Conservation (phyloP, 1,284 basidiomycete species). For the Athelia sp. region DNA sequence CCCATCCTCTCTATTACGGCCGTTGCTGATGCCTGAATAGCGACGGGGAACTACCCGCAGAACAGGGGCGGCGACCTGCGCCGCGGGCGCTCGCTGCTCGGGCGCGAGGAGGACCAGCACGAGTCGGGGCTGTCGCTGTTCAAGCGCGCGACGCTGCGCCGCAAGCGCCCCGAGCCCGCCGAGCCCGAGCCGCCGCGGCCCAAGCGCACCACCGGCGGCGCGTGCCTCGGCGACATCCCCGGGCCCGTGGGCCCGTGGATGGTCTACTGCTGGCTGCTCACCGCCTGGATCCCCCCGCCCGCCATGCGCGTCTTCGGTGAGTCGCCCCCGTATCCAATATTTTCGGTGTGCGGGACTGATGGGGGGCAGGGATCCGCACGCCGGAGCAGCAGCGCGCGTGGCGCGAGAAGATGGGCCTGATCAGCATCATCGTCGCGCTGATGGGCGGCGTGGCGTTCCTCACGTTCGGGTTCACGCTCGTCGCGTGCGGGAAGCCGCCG, state of each 20-base stretch:
- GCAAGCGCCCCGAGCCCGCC: slow-evolving; percentile 54
- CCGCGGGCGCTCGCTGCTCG: slow-evolving; percentile 84
- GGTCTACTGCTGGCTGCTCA: slow-evolving; percentile 90
- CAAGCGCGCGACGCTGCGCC: slow-evolving; percentile 75
- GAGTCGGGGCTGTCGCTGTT: slow-evolving; percentile 87
- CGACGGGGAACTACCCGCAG: slow-evolving; percentile 81
- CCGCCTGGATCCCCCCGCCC: slow-evolving; percentile 76
- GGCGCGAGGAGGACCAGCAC: slow-evolving; percentile 79
- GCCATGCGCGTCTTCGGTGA: slow-evolving; percentile 44
- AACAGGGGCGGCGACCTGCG: slow-evolving; percentile 44
- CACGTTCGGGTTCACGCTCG: slow-evolving; percentile 98
- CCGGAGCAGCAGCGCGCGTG: slow-evolving; percentile 95
- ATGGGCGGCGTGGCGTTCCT: slow-evolving; percentile 97
- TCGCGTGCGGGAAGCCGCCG: slow-evolving; percentile 85
- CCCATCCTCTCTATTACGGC: slow-evolving; percentile 7
- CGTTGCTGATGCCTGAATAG: slow-evolving; percentile 30
- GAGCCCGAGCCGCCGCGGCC: slow-evolving; percentile 31
- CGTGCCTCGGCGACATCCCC: slow-evolving; percentile 69
- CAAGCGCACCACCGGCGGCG: slow-evolving; percentile 34
- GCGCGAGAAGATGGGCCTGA: slow-evolving; percentile 96
- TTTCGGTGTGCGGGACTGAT: slow-evolving; percentile 7
- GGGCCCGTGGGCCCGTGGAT: slow-evolving; percentile 95
- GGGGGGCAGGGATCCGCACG: slow-evolving; percentile 70
- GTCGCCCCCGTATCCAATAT: background rate
- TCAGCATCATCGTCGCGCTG: slow-evolving; percentile 72